Base-by-base conservation (phyloP, 2,329 filamentous ascomycete genomes). In the Xylaria sp. region DNA sequence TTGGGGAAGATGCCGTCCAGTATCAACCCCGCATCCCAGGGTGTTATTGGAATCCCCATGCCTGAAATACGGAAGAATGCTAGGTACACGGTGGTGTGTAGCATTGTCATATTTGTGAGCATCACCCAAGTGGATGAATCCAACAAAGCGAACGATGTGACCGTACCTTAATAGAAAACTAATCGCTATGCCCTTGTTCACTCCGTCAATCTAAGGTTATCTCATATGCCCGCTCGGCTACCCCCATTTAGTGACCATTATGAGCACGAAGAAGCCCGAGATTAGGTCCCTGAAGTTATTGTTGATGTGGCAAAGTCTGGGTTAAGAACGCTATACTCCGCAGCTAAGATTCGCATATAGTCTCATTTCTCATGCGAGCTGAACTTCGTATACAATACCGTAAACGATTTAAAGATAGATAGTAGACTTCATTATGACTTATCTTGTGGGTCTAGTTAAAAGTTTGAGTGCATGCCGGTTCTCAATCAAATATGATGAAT, bases 1-100 rank as follows among this genome's bases (percentile, higher is more conserved):
- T 48, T 53, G 44, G 31, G 40, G 53, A 49, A 49, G 44, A 15
- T 53, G 20, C 46, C 36, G 49, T 54, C 49, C 36, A 40, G n/a
- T 20, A 46, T 20, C 49, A 48, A 64, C 56, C 67, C 64, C 67
- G 60, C 67, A 67, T 64, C 26, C 28, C 23, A 36, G 61, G 60
- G 56, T 51, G 33, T 61, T 46, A 53, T 61, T 49, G 42, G 63
- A 38, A 59, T 61, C 36, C 57, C 66, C 62, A 68, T 46, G 58
- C 51, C 46, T 54, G 36, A 57, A 60, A 36, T 31, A n/a, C 48
- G 28, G 57, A 65, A 51, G 58, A 59, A 44, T 66, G 56, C 31
- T 36, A 56, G 31, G 33, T 38, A 38, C 31, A 56, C 62, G 58
- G 40, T 40, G 13, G 51, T 13, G 56, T 59, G 40, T 13, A 20